Evolutionary conservation across 257 asterid species (phyloP).

Genomic region (Nicotiana tomentosiformis): DNA sequence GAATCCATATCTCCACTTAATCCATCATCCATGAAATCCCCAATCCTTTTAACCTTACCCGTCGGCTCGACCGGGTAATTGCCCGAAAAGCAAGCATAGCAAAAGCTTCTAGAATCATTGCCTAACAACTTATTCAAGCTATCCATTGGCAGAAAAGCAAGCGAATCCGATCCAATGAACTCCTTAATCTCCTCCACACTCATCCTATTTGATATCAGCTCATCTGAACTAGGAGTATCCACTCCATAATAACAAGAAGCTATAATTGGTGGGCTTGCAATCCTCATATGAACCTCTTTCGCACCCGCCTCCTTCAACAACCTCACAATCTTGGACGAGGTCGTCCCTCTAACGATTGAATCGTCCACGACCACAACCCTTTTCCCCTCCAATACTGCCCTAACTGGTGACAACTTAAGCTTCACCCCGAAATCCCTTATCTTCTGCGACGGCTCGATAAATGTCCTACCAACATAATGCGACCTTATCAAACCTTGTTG

Average conservation of each 20-base stretch:
- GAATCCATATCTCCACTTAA: slow-evolving; percentile 57
- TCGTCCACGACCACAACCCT: slow-evolving; percentile 98
- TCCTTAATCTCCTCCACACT: slow-evolving; percentile 63
- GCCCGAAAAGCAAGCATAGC: slow-evolving; percentile 84
- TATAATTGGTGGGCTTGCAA: slow-evolving; percentile 86
- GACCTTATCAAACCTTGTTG: slow-evolving; percentile 89
- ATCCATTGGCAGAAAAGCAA: slow-evolving; percentile 61
- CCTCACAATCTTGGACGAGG: slow-evolving; percentile 82
- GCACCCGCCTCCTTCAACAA: slow-evolving; percentile 89
- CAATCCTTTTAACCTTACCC: slow-evolving; percentile 77
- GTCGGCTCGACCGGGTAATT: slow-evolving; percentile 68
- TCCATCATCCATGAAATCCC: slow-evolving; percentile 83
- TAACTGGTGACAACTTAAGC: slow-evolving; percentile 73
- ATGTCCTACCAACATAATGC: slow-evolving; percentile 86
- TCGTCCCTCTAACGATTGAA: slow-evolving; percentile 91
- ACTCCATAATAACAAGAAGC: slow-evolving; percentile 87
- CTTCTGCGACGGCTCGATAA: slow-evolving; percentile 92
- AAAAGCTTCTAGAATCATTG: slow-evolving; percentile 37
- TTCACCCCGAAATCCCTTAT: slow-evolving; percentile 93
- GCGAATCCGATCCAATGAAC: slow-evolving; percentile 78
- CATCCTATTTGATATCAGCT: slow-evolving; percentile 79
- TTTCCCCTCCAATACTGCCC: slow-evolving; percentile 86
- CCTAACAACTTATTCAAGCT: slow-evolving; percentile 45
- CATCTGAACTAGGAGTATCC: slow-evolving; percentile 73
- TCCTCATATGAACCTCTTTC: slow-evolving; percentile 91